Conservation (phyloP, 352 stramenopile genomes). For the Pythium scleroteichum region DNA sequence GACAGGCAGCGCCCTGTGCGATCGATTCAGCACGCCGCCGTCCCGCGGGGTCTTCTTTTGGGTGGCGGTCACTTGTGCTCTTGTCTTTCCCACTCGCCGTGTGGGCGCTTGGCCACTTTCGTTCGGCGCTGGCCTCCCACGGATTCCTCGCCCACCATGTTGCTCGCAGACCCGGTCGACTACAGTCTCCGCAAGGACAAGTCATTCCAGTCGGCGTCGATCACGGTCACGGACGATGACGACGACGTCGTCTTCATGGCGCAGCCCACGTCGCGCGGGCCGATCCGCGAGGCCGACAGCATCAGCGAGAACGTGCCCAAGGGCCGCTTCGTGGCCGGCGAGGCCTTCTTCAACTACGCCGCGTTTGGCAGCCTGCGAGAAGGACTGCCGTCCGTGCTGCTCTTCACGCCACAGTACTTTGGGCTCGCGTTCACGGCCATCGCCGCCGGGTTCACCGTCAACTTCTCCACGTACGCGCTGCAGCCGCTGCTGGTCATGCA, state of each 20-base stretch:
- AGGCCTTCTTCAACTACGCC: constrained; percentile 53
- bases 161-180: not conserved
- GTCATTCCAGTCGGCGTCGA: constrained; percentile 9
- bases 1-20: too few relatives aligned
- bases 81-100: not conserved
- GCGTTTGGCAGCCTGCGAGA: constrained; percentile 48
- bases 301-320: constrained; percentile 16
- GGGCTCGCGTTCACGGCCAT: constrained; percentile 44
- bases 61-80: too few relatives aligned
- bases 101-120: not conserved
- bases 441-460: constrained; percentile 29
- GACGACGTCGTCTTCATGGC: constrained; percentile 24
- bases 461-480: constrained; percentile 38
- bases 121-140: not conserved
- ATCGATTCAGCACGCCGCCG: too few relatives aligned
- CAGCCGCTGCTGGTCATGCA: constrained; percentile 45
- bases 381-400: constrained; percentile 32
- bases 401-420: constrained; percentile 35
- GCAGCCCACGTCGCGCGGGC: constrained; percentile 11
- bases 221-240: constrained; percentile 19
- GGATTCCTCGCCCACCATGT: not conserved
- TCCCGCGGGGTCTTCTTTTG: too few relatives aligned
- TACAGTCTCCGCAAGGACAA: constrained; percentile 12
- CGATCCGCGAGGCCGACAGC: constrained; percentile 18
- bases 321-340: constrained; percentile 32